Evolutionary conservation across 2,329 filamentous ascomycete genomes (phyloP), one percentile per base, ranked within the genome.

Genomic region (Ascochyta rabiei): DNA sequence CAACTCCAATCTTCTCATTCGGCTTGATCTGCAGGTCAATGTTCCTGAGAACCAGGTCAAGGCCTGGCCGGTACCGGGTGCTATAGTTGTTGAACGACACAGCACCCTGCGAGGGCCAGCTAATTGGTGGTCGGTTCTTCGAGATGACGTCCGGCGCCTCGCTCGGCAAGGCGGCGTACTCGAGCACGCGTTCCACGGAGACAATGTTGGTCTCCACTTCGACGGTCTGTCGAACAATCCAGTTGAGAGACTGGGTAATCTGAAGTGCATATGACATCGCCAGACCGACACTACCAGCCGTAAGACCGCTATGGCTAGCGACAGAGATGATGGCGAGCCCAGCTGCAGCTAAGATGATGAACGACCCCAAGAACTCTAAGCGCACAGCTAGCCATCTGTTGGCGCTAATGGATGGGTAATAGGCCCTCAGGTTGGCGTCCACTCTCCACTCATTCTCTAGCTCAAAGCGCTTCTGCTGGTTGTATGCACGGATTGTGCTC

Each of bases 201-300:
- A 99, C 93, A 70, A 99, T 99, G 77, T 99, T 99, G n/a, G 93
- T 98, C 81, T 99, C 96, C n/a, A 99, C 95, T 76, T 99, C 96
- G 30, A 99, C 95, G 0, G 93, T 97, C 78, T 99, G 95, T 55
- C 96, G 87, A 46, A 99, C 95, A 70, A 99, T 97, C 95, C 95
- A 99, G 80, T 98, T 99, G 69, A 99, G 84, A 31, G 93, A 96
- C 64, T 93, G 90, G 1, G 95, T 99, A 71, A 99, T 98, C 79
- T 97, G 91, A 60, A 99, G 84, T 34, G 93, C 95, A 77, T 98
- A 97, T 41, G 93, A 96, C 92, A 99, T 96, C 61, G 90, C 87
- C 69, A 99, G 81, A 80, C 96, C 96, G 47, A 98, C 93, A 76
- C 87, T 81, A 54, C 95, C 95, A 7, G 87, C 79, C 19, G 82